phyloP scores from a whole-genome alignment of 139 green algal species.

The Tetraselmis striata region DNA sequence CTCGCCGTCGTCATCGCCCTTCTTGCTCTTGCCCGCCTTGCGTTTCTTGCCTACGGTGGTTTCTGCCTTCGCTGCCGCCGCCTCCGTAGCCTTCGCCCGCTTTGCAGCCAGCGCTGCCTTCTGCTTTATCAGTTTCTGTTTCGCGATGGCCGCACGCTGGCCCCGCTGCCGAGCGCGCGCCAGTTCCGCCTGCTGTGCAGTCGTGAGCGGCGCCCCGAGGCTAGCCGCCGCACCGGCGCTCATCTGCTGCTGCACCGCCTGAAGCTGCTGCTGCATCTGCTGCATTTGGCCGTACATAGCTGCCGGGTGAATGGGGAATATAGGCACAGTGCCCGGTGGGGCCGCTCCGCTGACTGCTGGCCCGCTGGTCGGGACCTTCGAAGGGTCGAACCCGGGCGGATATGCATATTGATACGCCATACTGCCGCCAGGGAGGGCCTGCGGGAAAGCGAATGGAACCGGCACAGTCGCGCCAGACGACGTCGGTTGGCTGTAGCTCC shows the following conservation, averaged over 20 bases:
- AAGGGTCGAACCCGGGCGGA: background rate
- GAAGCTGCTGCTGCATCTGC: background rate
- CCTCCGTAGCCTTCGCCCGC: slow-evolving; percentile 18
- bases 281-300: background rate
- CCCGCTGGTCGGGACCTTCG: background rate
- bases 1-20: slow-evolving; percentile 21
- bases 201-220: slow-evolving; percentile 14
- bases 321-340: background rate
- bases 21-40: background rate
- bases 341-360: background rate
- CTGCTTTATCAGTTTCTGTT: slow-evolving; percentile 14
- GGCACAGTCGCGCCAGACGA: background rate
- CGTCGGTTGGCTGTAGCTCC: background rate
- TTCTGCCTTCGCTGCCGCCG: background rate
- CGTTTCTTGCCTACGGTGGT: background rate
- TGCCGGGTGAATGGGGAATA: background rate
- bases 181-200: slow-evolving; percentile 35
- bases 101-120: slow-evolving; percentile 19
- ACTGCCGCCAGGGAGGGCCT: background rate
- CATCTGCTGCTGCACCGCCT: slow-evolving; percentile 1
- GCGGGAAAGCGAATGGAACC: too few relatives aligned
- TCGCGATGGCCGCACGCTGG: slow-evolving; percentile 30
- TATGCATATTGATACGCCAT: background rate
- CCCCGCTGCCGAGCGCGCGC: slow-evolving; percentile 31
- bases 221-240: background rate